These are phyloP conservation scores for Starmera caribaea DNA, from an alignment of 805 yeast species.

Conservation along the genomic window DNA sequence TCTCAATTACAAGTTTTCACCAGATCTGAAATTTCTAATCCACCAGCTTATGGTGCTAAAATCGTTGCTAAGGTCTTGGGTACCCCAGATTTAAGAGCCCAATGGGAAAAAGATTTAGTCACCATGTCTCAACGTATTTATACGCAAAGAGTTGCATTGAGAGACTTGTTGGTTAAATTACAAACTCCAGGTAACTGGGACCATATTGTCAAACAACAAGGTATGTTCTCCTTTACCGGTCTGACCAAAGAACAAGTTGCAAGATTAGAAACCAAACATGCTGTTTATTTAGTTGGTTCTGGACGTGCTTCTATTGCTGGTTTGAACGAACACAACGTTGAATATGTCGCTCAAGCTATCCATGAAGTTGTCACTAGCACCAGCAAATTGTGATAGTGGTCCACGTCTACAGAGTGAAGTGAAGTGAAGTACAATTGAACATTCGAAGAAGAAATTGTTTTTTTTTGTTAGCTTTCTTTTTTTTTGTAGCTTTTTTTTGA, in stretches of 20 bases:
- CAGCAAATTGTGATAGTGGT: not conserved
- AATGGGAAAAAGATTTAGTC: slow-evolving; percentile 78
- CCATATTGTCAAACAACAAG: slow-evolving; percentile 83
- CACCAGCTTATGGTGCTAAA: slow-evolving; percentile 95
- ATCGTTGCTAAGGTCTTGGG: slow-evolving; percentile 69
- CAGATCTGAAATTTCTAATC: slow-evolving; percentile 83
- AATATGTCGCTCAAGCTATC: slow-evolving; percentile 69
- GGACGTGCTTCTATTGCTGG: slow-evolving; percentile 97
- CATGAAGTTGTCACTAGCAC: slow-evolving; percentile 56
- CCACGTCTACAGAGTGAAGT: no score
- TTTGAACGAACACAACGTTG: slow-evolving; percentile 68
- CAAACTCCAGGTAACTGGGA: slow-evolving; percentile 88
- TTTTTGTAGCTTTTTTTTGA: no score
- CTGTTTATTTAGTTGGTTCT: slow-evolving; percentile 66
- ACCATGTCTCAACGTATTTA: slow-evolving; percentile 83
- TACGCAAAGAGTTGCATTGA: slow-evolving; percentile 65
- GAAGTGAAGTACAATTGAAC: no score
- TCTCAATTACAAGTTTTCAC: slow-evolving; percentile 71
- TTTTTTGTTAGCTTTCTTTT: no score
- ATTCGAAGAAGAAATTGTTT: no score
- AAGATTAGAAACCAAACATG: slow-evolving; percentile 68
- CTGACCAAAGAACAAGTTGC: slow-evolving; percentile 66
- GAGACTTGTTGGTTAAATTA: slow-evolving; percentile 47
- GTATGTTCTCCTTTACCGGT: slow-evolving; percentile 97
- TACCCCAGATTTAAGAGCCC: slow-evolving; percentile 53